Base-by-base conservation (phyloP, 2,329 filamentous ascomycete genomes). In the Arthrobotrys sinensis region DNA sequence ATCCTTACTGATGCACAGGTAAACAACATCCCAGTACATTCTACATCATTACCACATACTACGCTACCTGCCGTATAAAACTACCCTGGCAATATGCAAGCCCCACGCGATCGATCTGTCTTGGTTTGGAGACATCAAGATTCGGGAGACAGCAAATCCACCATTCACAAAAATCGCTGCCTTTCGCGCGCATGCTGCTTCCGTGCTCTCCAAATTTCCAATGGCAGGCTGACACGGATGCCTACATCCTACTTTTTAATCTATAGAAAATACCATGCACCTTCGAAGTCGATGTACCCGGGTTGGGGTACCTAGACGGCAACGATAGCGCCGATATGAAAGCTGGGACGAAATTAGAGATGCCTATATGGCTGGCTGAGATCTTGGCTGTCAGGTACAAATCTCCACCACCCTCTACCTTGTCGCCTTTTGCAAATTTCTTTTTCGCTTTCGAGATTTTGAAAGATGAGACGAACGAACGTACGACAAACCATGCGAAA, bases 341-440 rank as follows among this genome's bases (percentile, higher is more conserved):
- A 84, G 85, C 91, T 68, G 92, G 93, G 77, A 95, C 93, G 0
- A 90, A 91, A 50, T 88, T 98, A 55, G 89, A 92, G 79, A 90
- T 98, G 0, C 96, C 96, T 1, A 88, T 98, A 80, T 99, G 96
- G 96, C 90, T 99, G 11, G 94, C 92, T 81, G 93, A 97, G 84
- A 95, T 97, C 89, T 92, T 99, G 65, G 93, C 93, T 34, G 89
- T 96, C 52, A 90, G 77, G 71, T 76, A 76, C 57, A 40, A 34
- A 32, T 14, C 36, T 45, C 40, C 19, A 50, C 19, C 45, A 11
- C 38, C n/a, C n/a, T 36, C 32, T 24, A 43, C 36, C 38, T 32
- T 34, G 32, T 64, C 45, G 10, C 16, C 16, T 57, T 12, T 65
- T 40, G 85, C 72, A 86, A 85, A 11, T 71, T 55, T 48, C 40